Base-by-base conservation (phyloP, 148 eudicot genomes). In the Rhododendron kiyosumense region DNA sequence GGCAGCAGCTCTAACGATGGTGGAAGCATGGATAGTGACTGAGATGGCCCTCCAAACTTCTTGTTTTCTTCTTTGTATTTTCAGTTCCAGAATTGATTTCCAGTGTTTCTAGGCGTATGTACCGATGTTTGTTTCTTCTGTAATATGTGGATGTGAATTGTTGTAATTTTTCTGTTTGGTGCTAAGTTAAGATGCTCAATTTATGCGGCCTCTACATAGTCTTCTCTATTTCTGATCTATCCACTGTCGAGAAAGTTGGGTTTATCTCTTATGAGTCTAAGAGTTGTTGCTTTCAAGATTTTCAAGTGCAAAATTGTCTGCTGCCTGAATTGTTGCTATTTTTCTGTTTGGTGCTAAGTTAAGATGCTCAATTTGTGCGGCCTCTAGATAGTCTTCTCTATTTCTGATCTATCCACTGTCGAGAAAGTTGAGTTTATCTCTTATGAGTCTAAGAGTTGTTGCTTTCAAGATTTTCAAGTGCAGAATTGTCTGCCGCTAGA, bases 1-100 rank as follows among this genome's bases (percentile, higher is more conserved):
- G 91, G 94, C 86, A 90, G 93, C 84, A 90, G 96, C 91, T 97
- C 99, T 32, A 89, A 86, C 85, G 92, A 88, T 65, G 94, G 89
- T 69, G 95, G 94, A 79, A 97, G 99, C 88, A 82, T 89, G 36
- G 91, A 91, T 48, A 90, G 88, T 61, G 97, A 95, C 86, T 93
- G 90, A 92, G 71, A 20, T 34, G 0, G 32, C 54, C 26, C 81
- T 46, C 81, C 48, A 78, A 78, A 46, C 32, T 9, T 46, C 14
- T 78, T 26, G 26, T 13, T 41, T 49, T 26, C 17, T 49, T 15
- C 22, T 32, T n/a, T 81, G 4, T 48, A 5, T 81, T 32, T 3
- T 61, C 45, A 8, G 69, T 52, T 81, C 36, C 17, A 52, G 67
- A 9, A 32, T 81, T 51, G 38, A 8, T 7, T 32, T 52, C 83